Conservation (phyloP, 2,329 filamentous ascomycete genomes). For the Fusarium mexicanum region DNA sequence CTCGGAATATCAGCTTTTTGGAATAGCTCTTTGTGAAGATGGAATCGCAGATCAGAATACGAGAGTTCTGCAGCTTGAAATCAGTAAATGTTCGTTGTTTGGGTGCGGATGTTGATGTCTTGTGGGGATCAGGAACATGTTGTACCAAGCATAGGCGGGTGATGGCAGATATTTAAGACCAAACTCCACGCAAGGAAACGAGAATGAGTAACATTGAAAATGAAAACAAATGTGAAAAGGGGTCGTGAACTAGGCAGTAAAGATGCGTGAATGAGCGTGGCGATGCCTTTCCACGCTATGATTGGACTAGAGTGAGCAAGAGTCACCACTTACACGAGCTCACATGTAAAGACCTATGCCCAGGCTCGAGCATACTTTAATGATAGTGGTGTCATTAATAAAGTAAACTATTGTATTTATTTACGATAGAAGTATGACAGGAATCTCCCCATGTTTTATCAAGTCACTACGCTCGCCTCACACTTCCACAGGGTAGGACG, state of each 20-base stretch:
- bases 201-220: not conserved
- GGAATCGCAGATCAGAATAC: not conserved
- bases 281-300: slow-evolving; percentile 1
- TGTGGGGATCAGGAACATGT: not conserved
- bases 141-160: not conserved
- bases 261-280: slow-evolving; percentile 8
- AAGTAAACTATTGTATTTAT: not conserved
- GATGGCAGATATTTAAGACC: not conserved
- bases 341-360: not conserved
- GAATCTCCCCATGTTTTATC: not conserved
- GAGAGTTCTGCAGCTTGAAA: not conserved
- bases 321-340: not conserved
- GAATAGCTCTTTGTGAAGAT: not conserved
- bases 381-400: not conserved
- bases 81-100: not conserved
- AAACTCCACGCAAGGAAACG: not conserved
- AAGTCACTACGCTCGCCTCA: not conserved
- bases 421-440: not conserved
- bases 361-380: no score
- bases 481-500: slow-evolving; percentile 1
- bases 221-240: not conserved
- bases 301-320: not conserved
- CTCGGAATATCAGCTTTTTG: not conserved
- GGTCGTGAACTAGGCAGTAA: slow-evolving; percentile 2
- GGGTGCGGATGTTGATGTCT: not conserved